Base-by-base conservation (phyloP, 2,329 filamentous ascomycete genomes). In the Colletotrichum paranaense region DNA sequence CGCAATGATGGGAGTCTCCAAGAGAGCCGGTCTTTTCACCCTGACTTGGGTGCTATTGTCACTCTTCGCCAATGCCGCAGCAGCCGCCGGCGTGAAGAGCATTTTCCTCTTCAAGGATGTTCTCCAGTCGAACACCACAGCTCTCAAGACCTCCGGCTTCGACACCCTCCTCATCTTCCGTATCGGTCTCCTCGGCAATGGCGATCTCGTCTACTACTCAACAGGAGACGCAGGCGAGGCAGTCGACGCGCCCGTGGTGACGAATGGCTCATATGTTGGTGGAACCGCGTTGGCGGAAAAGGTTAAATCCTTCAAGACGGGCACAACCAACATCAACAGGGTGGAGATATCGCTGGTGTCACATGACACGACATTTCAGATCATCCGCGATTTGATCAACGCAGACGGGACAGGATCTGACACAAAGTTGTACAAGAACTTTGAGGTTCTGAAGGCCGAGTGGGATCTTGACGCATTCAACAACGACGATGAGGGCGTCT, bases 231-330 rank as follows among this genome's bases (percentile, higher is more conserved):
- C 81, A 0, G 83, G 80, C 75, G 76, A 75, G 5, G 82, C 84
- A 64, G 77, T 80, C 4, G 77, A 84, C 14, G 73, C 84, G 32
- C 83, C 84, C 2, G 69, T 72, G 4, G 69, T 68, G n/a, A 63
- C 52, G 4, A 46, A 78, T 38, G 83, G 84, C 24, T 76, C 83
- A 38, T 89, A 89, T 72, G 83, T 88, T 7, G 87, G 86, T 14
- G 84, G 87, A 64, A 82, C 81, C 8, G 84, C 83, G n/a, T 82
- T 89, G 8, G 83, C 86, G 28, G 81, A 84, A 28, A 88, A 88
- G 76, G 78, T 89, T 2, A 38, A 22, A 3, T 72, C 65, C 6
- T 72, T 86, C 77, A 86, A 86, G 75, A 78, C 77, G 1, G 77
- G 75, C 52, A 68, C 57, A 11, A 83, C 83, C 1, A 76, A 78